Evolutionary conservation across 2,329 filamentous ascomycete species (phyloP).

Genomic region (Aureobasidium sp.): DNA sequence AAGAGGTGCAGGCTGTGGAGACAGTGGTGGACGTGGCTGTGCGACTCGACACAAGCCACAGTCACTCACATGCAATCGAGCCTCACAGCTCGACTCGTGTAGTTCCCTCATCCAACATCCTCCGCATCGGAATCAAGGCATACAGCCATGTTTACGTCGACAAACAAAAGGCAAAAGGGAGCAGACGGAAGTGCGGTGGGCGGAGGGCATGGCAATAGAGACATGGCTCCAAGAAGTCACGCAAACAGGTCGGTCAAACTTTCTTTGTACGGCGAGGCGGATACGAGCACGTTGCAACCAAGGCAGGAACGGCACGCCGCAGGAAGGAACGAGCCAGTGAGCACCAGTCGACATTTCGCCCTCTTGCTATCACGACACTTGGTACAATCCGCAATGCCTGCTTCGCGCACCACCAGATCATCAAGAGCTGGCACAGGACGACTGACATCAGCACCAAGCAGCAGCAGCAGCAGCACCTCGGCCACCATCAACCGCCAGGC

Average conservation of each 20-base stretch:
- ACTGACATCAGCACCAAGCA: neutral
- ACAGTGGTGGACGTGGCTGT: too few species aligned
- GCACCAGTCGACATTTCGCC: neutral
- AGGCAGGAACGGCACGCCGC: neutral
- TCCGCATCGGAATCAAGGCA: too few species aligned
- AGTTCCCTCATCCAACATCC: too few species aligned
- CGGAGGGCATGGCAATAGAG: neutral
- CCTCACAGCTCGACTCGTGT: too few species aligned
- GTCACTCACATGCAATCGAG: too few species aligned
- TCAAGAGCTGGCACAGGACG: conserved; percentile 14
- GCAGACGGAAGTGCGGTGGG: neutral
- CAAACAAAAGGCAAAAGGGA: conserved; percentile 14
- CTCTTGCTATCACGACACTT: conserved; percentile 24
- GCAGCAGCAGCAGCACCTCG: conserved; percentile 26
- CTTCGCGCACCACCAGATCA: conserved; percentile 26
- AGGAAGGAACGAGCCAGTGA: neutral
- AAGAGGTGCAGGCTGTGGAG: too few species aligned
- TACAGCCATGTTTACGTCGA: conserved; percentile 4
- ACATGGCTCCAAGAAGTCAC: neutral
- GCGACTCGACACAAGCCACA: too few species aligned
- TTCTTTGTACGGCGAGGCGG: neutral
- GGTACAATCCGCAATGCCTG: conserved; percentile 29
- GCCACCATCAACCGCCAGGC: conserved; percentile 25
- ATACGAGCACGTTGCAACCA: neutral
- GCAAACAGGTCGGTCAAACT: conserved; percentile 5